Conservation (phyloP, 1,284 basidiomycete species). For the Sanghuangporus sanghuang region DNA sequence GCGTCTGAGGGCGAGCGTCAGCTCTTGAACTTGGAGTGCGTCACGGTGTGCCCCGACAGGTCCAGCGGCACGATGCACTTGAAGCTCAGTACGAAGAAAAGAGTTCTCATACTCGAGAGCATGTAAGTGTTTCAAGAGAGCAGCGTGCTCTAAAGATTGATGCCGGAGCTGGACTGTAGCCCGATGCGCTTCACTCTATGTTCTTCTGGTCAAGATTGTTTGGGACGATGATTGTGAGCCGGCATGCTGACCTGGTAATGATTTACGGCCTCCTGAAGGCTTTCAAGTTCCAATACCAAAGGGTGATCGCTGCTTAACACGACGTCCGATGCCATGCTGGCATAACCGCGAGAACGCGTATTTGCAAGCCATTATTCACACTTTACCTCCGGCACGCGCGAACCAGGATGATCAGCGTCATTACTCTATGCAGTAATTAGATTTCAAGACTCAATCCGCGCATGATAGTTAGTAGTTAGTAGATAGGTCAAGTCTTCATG, state of each 20-base stretch:
- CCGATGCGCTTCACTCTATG: conserved; percentile 61
- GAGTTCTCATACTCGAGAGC: conserved; percentile 54
- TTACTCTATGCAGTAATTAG: not conserved
- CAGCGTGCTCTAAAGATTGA: conserved; percentile 48
- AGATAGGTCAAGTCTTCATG: no score
- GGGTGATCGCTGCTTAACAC: conserved; percentile 48
- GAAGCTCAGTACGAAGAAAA: conserved; percentile 46
- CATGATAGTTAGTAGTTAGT: no score
- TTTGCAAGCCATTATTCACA: not conserved
- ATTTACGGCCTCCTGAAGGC: conserved; percentile 55
- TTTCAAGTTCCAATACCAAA: conserved; percentile 56
- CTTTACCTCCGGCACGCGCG: not conserved
- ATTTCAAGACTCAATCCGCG: no score
- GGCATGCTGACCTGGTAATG: conserved; percentile 55
- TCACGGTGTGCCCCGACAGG: conserved; percentile 31
- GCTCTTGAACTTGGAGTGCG: conserved; percentile 49
- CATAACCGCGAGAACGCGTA: not conserved
- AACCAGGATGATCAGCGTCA: not conserved
- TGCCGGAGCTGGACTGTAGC: conserved; percentile 62
- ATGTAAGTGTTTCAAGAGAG: conserved; percentile 42
- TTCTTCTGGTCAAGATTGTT: conserved; percentile 7
- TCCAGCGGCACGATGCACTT: conserved; percentile 46
- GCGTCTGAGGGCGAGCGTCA: conserved; percentile 61
- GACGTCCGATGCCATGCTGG: conserved; percentile 4
- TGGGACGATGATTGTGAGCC: not conserved